Evolutionary conservation across 75 land plant genomes (phyloP).

Genomic region (Picea sitchensis): DNA sequence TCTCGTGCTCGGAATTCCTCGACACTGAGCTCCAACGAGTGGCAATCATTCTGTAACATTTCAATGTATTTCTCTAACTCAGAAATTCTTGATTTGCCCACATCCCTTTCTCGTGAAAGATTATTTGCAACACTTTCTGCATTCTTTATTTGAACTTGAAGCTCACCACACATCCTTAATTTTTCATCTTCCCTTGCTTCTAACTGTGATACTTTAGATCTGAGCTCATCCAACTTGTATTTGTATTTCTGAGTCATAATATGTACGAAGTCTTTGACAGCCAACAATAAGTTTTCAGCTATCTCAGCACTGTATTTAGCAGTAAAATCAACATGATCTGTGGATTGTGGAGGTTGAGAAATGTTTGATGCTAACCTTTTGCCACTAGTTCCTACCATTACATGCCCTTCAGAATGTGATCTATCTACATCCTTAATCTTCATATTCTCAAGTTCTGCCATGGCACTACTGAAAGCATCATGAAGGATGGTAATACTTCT

Average conservation of each 20-base stretch:
- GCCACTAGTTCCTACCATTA: neutral
- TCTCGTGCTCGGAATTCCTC: conserved; percentile 24
- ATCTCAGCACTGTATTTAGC: neutral
- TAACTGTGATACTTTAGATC: conserved; percentile 30
- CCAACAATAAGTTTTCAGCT: conserved; percentile 22
- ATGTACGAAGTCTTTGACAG: conserved; percentile 24
- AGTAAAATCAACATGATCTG: neutral
- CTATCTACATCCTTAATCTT: conserved; percentile 19
- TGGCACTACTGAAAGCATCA: conserved; percentile 33
- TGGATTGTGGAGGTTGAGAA: neutral
- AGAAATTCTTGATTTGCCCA: conserved; percentile 21
- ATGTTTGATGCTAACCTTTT: neutral
- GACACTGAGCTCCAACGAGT: conserved; percentile 27
- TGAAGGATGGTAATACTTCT: conserved; percentile 31
- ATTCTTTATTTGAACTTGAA: conserved; percentile 50
- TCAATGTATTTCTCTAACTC: conserved; percentile 36
- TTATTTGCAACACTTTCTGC: conserved; percentile 43
- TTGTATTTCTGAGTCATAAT: conserved; percentile 21
- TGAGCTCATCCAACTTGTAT: conserved; percentile 34
- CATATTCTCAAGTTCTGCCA: conserved; percentile 36
- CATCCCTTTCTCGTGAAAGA: conserved; percentile 33
- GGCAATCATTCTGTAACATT: conserved; percentile 20
- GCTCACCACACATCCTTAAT: conserved; percentile 45
- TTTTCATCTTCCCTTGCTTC: conserved; percentile 61
- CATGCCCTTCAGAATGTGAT: conserved; percentile 14